A percentile compares a stretch with the other conserved stretches of the same genome.
Evolutionary conservation across 441 rosid genomes (phyloP).

Genomic region (Eutrema salsugineum): DNA sequence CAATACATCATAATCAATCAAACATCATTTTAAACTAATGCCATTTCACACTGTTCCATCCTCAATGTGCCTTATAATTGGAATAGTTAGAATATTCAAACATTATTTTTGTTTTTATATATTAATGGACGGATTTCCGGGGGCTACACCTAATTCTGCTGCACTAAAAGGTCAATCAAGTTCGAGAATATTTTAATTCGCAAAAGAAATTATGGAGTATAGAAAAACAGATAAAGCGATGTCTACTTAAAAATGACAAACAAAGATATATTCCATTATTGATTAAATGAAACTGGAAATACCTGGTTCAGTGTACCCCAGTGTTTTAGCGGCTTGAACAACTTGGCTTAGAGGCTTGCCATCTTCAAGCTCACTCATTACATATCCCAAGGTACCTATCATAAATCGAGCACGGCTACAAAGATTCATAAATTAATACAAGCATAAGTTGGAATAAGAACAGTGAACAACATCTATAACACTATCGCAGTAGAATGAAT

Average conservation of each 20-base stretch:
- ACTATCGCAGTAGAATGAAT: conserved; percentile 2
- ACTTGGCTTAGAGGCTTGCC: conserved; percentile 89
- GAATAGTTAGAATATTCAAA: not conserved
- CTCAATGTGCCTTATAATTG: no score
- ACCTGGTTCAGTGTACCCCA: conserved; percentile 99
- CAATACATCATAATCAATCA: not conserved
- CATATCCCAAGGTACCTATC: conserved; percentile 89
- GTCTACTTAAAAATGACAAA: not conserved
- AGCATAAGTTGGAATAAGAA: not conserved
- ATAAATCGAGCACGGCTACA: not conserved
- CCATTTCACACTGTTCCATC: no score
- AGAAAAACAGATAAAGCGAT: not conserved
- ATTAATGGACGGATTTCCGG: not conserved
- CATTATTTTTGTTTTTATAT: not conserved
- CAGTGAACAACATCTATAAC: not conserved
- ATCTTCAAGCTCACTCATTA: conserved; percentile 93
- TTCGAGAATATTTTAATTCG: not conserved
- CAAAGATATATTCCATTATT: conserved; percentile 1
- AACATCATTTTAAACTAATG: not conserved
- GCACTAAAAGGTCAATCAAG: not conserved
- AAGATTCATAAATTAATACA: not conserved
- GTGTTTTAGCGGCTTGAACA: conserved; percentile 72
- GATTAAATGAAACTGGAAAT: conserved; percentile 10
- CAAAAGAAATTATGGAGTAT: not conserved
- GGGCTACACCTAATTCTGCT: not conserved